Evolutionary conservation across 2,329 filamentous ascomycete genomes (phyloP), one percentile per base, ranked within the genome.

Genomic region (Sarocladiaceae sp.): DNA sequence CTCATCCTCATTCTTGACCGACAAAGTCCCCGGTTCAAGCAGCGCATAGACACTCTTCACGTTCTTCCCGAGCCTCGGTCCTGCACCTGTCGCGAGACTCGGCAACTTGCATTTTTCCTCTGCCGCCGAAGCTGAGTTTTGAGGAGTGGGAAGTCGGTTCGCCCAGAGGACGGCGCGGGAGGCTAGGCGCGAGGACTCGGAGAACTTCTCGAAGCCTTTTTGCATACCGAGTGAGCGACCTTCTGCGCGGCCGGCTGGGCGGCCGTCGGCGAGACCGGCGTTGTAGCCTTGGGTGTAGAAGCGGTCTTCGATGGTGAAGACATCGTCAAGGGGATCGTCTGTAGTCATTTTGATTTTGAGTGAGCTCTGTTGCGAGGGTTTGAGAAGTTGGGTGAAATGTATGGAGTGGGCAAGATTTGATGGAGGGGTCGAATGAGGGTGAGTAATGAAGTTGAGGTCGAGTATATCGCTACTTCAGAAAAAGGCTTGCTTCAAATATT

Each of bases 191-290:
- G 93, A 93, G 66, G 90, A 81, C 56, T 90, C 86, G 37, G 88
- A 65, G 63, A 95, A 97, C 71, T 96, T 97, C 61, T 96, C 90
- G 61, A 94, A 97, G 0, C 92, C 93, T 58, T 92, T 94, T 66
- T 95, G 88, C 37, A 97, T 82, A 1, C 93, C 94, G 64, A 97
- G 90, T 18, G 90, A 82, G 50, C 91, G 88, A 55, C 94, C 94
- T 76, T 99, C 94, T 57, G 90, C 83, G 53, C 86, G 84, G 35
- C 94, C 94, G 28, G 89, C 86, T 54, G 79, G 78, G 36, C 82
- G 75, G 54, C 94, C 94, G 69, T 96, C 93, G 36, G 77, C 72
- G 46, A 83, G 68, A 39, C 94, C 94, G 52, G 90, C 79, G 5
- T 76, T 68, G 73, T 91, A 93, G 54, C 94, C 94, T 68, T 93